Conservation (phyloP, 306 rosid species). For the Vigna hirtella region DNA sequence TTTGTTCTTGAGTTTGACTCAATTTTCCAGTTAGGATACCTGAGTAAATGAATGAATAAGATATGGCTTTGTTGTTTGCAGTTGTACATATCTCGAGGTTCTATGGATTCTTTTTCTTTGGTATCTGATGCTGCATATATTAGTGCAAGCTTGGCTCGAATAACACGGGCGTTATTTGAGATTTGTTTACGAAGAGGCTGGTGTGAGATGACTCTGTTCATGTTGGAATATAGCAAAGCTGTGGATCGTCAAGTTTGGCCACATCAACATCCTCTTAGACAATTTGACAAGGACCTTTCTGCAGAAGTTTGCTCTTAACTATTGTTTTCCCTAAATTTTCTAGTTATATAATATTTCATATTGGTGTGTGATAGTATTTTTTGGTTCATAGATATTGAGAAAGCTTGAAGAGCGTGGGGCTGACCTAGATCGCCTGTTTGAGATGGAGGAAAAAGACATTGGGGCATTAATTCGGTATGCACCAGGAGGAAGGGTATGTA, state of each 20-base stretch:
- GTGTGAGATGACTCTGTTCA: slow-evolving; percentile 90
- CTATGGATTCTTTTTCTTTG: slow-evolving; percentile 82
- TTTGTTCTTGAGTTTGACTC: slow-evolving; percentile 35
- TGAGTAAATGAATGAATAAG: slow-evolving; percentile 37
- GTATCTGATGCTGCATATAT: slow-evolving; percentile 96
- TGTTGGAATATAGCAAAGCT: slow-evolving; percentile 98
- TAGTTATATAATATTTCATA: slow-evolving; percentile 26
- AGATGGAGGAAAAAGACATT: slow-evolving; percentile 95
- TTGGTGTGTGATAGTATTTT: slow-evolving; percentile 39
- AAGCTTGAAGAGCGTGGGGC: slow-evolving; percentile 93
- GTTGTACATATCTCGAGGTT: slow-evolving; percentile 94
- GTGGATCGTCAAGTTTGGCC: slow-evolving; percentile 99
- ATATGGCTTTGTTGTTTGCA: slow-evolving; percentile 54
- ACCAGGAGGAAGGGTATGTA: slow-evolving; percentile 89
- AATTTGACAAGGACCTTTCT: slow-evolving; percentile 87
- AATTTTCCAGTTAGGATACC: slow-evolving; percentile 22
- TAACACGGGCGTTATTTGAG: slow-evolving; percentile 92
- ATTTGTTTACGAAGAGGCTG: slow-evolving; percentile 92
- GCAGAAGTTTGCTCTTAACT: slow-evolving; percentile 65
- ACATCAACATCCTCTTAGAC: slow-evolving; percentile 92
- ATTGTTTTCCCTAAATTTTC: slow-evolving; percentile 42
- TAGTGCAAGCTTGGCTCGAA: slow-evolving; percentile 98
- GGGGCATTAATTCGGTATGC: slow-evolving; percentile 89
- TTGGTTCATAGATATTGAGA: slow-evolving; percentile 63
- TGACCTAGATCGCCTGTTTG: slow-evolving; percentile 81